phyloP scores from a whole-genome alignment of 1,284 basidiomycete species.

The Caloboletus inedulis region DNA sequence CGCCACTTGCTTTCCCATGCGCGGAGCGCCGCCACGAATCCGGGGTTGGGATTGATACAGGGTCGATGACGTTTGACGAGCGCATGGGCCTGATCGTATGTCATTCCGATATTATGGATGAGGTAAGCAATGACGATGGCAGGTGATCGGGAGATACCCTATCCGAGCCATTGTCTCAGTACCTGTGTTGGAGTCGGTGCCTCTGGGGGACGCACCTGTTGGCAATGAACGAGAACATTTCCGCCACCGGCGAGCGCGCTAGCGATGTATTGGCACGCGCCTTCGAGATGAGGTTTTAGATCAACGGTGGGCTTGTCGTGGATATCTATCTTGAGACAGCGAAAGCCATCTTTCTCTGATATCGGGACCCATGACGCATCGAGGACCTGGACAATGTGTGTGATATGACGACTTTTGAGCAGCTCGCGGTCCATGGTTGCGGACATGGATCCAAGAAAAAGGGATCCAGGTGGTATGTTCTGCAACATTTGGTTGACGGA shows the following conservation, averaged over 20 bases:
- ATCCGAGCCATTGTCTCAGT: conserved; percentile 7
- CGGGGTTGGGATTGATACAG: conserved; percentile 69
- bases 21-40: conserved; percentile 51
- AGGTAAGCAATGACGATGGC: conserved; percentile 68
- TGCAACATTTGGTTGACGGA: conserved; percentile 21
- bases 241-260: conserved; percentile 45
- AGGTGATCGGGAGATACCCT: conserved; percentile 67
- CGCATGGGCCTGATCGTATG: conserved; percentile 59
- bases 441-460: conserved; percentile 55
- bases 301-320: conserved; percentile 54
- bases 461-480: conserved; percentile 34
- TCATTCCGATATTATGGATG: conserved; percentile 62
- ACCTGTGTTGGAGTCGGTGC: not conserved
- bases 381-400: conserved; percentile 65
- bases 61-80: conserved; percentile 57
- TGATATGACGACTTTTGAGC: conserved; percentile 49
- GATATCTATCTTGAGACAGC: conserved; percentile 63
- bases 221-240: conserved; percentile 64
- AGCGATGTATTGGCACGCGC: conserved; percentile 55
- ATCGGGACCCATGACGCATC: conserved; percentile 67
- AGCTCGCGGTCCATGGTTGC: conserved; percentile 50
- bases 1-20: conserved; percentile 48
- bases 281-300: conserved; percentile 52
- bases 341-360: conserved; percentile 54
- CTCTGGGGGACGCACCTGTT: conserved; percentile 47